Base-by-base conservation (phyloP, 495 filamentous ascomycete genomes). In the Symbiotaphrina buchneri region DNA sequence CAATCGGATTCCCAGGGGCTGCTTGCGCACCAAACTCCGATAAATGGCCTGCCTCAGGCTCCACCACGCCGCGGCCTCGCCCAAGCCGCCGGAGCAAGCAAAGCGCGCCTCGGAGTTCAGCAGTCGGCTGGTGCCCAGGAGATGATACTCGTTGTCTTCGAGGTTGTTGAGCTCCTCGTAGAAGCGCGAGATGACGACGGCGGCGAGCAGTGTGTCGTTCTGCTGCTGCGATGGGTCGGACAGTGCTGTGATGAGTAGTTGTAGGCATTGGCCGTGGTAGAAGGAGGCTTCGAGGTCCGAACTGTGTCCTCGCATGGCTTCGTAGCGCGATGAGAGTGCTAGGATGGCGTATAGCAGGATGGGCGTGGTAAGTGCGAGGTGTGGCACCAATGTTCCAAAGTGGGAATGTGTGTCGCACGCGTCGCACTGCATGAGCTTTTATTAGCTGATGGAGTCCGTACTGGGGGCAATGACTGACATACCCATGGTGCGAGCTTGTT, bases 1-100 rank as follows among this genome's bases (percentile, higher is more conserved):
- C n/a, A n/a, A n/a, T n/a, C n/a, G n/a, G n/a, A n/a, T n/a, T n/a
- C n/a, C n/a, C n/a, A n/a, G n/a, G n/a, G n/a, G n/a, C n/a, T n/a
- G n/a, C n/a, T n/a, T n/a, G n/a, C n/a, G n/a, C n/a, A n/a, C n/a
- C n/a, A n/a, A n/a, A n/a, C n/a, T n/a, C n/a, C n/a, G n/a, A n/a
- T 53, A 55, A n/a, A 56, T 52, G 6, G 50, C 52, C 36, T 56
- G 52, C 13, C 52, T 46, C 25, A 56, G 36, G 13, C 51, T 54
- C 18, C 52, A 50, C 52, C 52, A 56, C 28, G 48, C 53, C 7
- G 47, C 43, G n/a, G 52, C 52, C 32, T 56, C 52, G n/a, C 46
- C 49, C 1, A 56, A 31, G 2, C 52, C 52, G 0, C 51, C 47
- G 6, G 51, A 54, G 0, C 46, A 51, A 4, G 49, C 52, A 4